Conservation (phyloP, 2,329 filamentous ascomycete species). For the Aspergillus versicolor region DNA sequence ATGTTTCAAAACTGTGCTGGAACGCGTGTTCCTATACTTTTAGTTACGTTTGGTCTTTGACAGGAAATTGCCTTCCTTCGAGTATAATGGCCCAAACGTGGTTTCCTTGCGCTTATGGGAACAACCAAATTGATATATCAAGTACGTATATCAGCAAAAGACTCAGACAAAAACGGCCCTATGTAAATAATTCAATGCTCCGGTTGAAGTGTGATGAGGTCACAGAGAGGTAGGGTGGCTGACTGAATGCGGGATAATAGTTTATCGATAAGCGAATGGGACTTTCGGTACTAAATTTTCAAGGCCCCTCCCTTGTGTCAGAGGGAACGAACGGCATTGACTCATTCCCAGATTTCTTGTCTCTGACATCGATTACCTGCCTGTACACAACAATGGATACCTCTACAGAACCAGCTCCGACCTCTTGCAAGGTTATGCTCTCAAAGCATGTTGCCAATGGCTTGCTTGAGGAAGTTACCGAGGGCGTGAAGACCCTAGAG, state of each 20-base stretch:
- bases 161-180: not conserved
- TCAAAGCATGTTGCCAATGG: slow-evolving; percentile 83
- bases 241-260: slow-evolving; percentile 30
- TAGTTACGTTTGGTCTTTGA: not conserved
- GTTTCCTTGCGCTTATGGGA: not conserved
- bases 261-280: slow-evolving; percentile 42
- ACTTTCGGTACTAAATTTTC: slow-evolving; percentile 28
- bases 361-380: slow-evolving; percentile 3
- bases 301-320: slow-evolving; percentile 19
- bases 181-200: not conserved
- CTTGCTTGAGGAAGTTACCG: slow-evolving; percentile 73
- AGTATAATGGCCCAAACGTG: not conserved
- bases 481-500: slow-evolving; percentile 70
- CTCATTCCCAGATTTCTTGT: slow-evolving; percentile 1
- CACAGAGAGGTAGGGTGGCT: not conserved
- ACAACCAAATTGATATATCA: not conserved
- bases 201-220: not conserved
- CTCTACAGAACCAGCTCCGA: slow-evolving; percentile 26
- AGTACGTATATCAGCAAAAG: not conserved
- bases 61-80: not conserved
- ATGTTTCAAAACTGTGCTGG: no score
- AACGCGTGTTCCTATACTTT: no score
- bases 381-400: slow-evolving; percentile 32
- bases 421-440: slow-evolving; percentile 86
- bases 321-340: not conserved